Conservation (phyloP, 2,329 filamentous ascomycete species). For the Arthroderma uncinatum region DNA sequence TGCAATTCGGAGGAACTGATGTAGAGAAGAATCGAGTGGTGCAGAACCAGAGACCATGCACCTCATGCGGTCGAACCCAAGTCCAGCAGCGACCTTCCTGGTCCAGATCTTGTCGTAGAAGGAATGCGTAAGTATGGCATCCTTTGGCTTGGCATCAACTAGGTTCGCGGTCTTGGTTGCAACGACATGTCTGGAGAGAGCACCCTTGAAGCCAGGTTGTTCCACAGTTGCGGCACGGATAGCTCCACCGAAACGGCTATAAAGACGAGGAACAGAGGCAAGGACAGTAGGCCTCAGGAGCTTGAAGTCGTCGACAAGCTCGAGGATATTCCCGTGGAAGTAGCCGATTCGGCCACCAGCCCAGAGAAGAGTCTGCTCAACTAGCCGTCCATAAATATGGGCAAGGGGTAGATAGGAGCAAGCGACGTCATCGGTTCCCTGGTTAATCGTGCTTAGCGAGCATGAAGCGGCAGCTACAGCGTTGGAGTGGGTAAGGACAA, state of each 20-base stretch:
- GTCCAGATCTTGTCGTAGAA: conserved; percentile 65
- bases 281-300: conserved; percentile 70
- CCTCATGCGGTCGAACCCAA: conserved; percentile 64
- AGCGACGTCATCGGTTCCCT: conserved; percentile 50
- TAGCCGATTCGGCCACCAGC: conserved; percentile 70
- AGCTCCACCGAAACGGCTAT: conserved; percentile 76
- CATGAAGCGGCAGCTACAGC: conserved; percentile 61
- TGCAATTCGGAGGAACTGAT: conserved; percentile 76
- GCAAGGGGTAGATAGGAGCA: conserved; percentile 87
- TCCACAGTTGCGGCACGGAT: conserved; percentile 71
- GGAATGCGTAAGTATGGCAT: conserved; percentile 53
- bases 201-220: conserved; percentile 66
- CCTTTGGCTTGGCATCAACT: conserved; percentile 53
- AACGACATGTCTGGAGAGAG: conserved; percentile 69
- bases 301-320: conserved; percentile 85
- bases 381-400: conserved; percentile 82
- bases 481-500: conserved; percentile 64
- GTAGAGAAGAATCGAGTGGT: conserved; percentile 76
- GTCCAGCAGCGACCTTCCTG: conserved; percentile 69
- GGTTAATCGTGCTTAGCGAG: conserved; percentile 45
- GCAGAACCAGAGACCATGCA: conserved; percentile 81
- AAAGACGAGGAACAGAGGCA: conserved; percentile 81
- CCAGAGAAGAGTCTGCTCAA: conserved; percentile 64
- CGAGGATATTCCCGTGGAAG: conserved; percentile 82
- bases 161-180: conserved; percentile 69